phyloP scores from a whole-genome alignment of 2,329 filamentous ascomycete genomes.

The Colletotrichum acutatum region DNA sequence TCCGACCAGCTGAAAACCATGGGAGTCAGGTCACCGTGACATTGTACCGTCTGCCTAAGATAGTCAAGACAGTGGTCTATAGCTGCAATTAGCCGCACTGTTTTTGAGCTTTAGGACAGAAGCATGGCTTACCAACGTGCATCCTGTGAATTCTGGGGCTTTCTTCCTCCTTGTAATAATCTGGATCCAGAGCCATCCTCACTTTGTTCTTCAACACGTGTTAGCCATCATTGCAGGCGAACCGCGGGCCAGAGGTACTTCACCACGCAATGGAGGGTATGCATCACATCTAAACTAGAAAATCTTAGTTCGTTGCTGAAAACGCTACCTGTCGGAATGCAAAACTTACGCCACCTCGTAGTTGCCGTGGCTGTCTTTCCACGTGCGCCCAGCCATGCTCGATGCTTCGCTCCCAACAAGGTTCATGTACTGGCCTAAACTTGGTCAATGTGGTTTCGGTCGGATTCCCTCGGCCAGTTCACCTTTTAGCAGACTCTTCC shows the following conservation, averaged over 20 bases:
- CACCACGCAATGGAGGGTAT: not conserved
- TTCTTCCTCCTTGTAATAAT: not conserved
- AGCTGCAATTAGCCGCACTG: no score
- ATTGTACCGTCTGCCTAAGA: conserved; percentile 2
- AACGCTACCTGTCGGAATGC: no score
- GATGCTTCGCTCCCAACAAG: not conserved
- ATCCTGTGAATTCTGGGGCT: not conserved
- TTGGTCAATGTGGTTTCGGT: not conserved
- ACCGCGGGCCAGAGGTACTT: not conserved
- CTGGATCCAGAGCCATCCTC: not conserved
- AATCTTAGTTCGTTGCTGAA: no score
- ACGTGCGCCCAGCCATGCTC: not conserved
- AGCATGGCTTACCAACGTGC: not conserved
- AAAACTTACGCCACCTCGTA: not conserved
- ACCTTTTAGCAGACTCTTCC: not conserved
- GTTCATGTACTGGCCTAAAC: not conserved
- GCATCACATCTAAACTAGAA: no score
- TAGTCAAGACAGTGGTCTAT: conserved; percentile 11
- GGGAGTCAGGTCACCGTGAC: not conserved
- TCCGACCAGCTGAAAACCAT: conserved; percentile 14
- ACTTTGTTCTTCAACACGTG: not conserved
- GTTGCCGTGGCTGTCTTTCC: not conserved
- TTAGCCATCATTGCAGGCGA: no score
- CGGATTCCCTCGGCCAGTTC: not conserved
- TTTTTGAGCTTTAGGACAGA: not conserved